These are phyloP conservation scores for Leishmania major DNA, from an alignment of 208 protist species.

Conservation along the genomic window DNA sequence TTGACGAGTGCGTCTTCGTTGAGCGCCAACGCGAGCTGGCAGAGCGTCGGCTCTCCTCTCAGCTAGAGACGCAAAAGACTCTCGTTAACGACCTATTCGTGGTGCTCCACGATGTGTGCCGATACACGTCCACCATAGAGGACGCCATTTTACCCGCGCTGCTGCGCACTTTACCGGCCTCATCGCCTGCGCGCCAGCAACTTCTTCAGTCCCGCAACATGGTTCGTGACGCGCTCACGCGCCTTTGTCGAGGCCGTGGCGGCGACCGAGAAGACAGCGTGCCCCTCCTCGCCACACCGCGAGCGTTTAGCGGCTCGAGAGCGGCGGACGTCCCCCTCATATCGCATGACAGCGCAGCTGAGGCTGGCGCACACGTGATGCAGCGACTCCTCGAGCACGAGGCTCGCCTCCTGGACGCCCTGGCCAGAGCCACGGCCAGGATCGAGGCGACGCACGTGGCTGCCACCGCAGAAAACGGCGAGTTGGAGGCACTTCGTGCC, in stretches of 20 bases:
- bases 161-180: background rate
- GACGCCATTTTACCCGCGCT: slow-evolving; percentile 13
- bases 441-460: background rate
- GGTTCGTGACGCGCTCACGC: slow-evolving; percentile 4
- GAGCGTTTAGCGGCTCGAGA: background rate
- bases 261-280: background rate
- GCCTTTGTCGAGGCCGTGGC: background rate
- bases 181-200: background rate
- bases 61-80: slow-evolving; percentile 28
- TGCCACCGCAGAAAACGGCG: slow-evolving; percentile 4
- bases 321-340: background rate
- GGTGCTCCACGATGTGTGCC: slow-evolving; percentile 21
- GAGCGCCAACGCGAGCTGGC: slow-evolving; percentile 62
- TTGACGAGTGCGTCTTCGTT: slow-evolving; percentile 79
- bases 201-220: slow-evolving; percentile 6
- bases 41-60: slow-evolving; percentile 36
- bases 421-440: background rate
- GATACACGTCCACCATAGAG: slow-evolving; percentile 24
- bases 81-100: slow-evolving; percentile 25
- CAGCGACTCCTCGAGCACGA: slow-evolving; percentile 7
- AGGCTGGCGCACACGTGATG: slow-evolving; percentile 5
- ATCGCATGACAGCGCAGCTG: background rate
- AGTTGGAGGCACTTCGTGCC: slow-evolving; percentile 7
- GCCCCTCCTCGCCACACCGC: background rate
- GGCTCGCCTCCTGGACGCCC: slow-evolving; percentile 14